A percentile compares a stretch with the other conserved stretches of the same genome.
phyloP scores from a whole-genome alignment of 345 rosid genomes.

The Camelina neglecta region DNA sequence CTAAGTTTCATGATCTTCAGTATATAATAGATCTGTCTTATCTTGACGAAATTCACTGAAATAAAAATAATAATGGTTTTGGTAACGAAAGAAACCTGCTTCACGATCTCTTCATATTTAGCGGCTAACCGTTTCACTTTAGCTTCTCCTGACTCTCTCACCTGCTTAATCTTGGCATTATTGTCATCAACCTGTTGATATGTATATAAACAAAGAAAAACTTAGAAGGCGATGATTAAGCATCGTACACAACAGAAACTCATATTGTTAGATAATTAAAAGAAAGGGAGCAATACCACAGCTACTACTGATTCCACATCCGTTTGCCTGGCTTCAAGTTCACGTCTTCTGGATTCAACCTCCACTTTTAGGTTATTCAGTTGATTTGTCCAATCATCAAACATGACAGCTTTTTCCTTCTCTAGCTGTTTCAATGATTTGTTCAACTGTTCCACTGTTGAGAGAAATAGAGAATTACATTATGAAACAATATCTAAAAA shows the following conservation, averaged over 20 bases:
- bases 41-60: neutral
- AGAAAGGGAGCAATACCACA: conserved; percentile 52
- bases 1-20: neutral
- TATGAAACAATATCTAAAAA: conserved; percentile 12
- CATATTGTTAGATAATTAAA: neutral
- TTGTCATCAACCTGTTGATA: conserved; percentile 69
- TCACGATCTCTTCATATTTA: conserved; percentile 68
- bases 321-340: conserved; percentile 74
- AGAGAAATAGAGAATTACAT: conserved; percentile 21
- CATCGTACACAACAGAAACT: neutral
- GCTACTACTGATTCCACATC: conserved; percentile 72
- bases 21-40: neutral
- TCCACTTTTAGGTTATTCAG: conserved; percentile 57
- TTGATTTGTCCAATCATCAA: conserved; percentile 59
- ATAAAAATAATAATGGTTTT: neutral
- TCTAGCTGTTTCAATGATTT: conserved; percentile 57
- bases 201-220: conserved; percentile 9
- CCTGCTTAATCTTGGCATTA: conserved; percentile 55
- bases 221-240: neutral
- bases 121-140: conserved; percentile 55
- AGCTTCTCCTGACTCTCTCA: conserved; percentile 65
- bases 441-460: conserved; percentile 66
- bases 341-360: conserved; percentile 64
- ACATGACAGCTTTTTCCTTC: conserved; percentile 62
- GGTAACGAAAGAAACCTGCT: conserved; percentile 57